A percentile compares a stretch with the other conserved stretches of the same genome.
Evolutionary conservation across 345 rosid genomes (phyloP).

Genomic region (Lepidium sativum): DNA sequence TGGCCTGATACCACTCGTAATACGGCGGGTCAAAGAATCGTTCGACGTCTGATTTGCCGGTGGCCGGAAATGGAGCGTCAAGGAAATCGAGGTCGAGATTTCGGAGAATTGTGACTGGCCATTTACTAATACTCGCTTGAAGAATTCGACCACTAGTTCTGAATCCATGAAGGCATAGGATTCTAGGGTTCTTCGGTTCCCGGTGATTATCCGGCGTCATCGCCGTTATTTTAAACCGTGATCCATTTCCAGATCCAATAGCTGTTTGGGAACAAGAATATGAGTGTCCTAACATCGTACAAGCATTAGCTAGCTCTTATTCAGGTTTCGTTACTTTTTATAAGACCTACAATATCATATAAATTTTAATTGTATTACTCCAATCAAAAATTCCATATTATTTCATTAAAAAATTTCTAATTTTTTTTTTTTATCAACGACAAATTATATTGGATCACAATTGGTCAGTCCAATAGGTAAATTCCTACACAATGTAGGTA

Average conservation of each 20-base stretch:
- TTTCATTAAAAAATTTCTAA: too few relatives aligned
- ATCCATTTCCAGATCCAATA: background rate
- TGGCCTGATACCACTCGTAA: constrained; percentile 36
- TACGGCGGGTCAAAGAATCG: constrained; percentile 37
- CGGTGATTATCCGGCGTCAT: constrained; percentile 12
- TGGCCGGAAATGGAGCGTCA: constrained; percentile 35
- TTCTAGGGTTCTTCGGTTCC: constrained; percentile 18
- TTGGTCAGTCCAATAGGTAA: too few relatives aligned
- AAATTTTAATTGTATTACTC: too few relatives aligned
- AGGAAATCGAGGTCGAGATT: constrained; percentile 35
- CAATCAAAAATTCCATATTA: too few relatives aligned
- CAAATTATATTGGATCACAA: too few relatives aligned
- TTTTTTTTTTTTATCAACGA: too few relatives aligned
- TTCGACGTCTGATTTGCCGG: constrained; percentile 37
- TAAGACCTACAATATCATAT: too few relatives aligned
- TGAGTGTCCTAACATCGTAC: constrained; percentile 5
- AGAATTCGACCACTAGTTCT: constrained; percentile 38
- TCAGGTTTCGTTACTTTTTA: background rate
- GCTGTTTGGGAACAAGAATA: constrained; percentile 11
- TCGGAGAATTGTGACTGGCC: constrained; percentile 24
- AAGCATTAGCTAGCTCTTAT: background rate
- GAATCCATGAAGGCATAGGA: constrained; percentile 40
- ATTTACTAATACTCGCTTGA: background rate
- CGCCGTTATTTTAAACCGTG: constrained; percentile 5
- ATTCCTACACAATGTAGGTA: too few relatives aligned